Percentiles rank a stretch among this genome's conserved stretches.
phyloP scores from a whole-genome alignment of 441 rosid species.

The Pelargonium myrrhifolium region DNA sequence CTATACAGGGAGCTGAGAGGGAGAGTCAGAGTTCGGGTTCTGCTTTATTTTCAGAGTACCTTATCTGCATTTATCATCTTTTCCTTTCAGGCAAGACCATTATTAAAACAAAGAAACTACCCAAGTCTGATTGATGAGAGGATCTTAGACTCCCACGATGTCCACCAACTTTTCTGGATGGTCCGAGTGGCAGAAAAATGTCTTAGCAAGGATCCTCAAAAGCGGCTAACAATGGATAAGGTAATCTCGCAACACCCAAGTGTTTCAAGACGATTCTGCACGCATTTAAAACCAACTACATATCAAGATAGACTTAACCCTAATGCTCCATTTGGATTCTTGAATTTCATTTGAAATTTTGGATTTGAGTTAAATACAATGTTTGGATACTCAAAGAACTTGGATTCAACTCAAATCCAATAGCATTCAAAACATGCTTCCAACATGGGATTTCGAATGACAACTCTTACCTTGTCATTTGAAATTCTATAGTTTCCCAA shows the following conservation, averaged over 20 bases:
- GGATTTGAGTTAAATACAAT: too few species aligned
- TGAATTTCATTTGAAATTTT: too few species aligned
- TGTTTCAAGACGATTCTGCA: neutral
- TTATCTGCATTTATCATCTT: neutral
- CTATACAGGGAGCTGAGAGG: too few species aligned
- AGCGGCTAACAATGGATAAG: constrained; percentile 31
- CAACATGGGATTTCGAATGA: too few species aligned
- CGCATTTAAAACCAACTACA: neutral
- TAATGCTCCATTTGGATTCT: too few species aligned
- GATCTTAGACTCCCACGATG: constrained; percentile 21
- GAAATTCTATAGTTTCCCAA: too few species aligned
- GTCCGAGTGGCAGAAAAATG: constrained; percentile 29
- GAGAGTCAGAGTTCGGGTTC: neutral
- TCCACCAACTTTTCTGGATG: constrained; percentile 32
- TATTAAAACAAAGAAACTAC: constrained; percentile 26
- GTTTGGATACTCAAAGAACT: too few species aligned
- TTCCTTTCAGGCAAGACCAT: constrained; percentile 31
- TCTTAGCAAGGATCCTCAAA: constrained; percentile 25
- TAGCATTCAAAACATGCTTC: too few species aligned
- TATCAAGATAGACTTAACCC: too few species aligned
- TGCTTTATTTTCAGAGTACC: neutral
- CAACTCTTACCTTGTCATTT: too few species aligned
- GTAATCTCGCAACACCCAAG: constrained; percentile 15
- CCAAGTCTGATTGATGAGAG: constrained; percentile 25
- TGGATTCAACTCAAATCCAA: too few species aligned